These are phyloP conservation scores for Salisapilia sapeloensis DNA, from an alignment of 352 stramenopile genomes.

Conservation along the genomic window DNA sequence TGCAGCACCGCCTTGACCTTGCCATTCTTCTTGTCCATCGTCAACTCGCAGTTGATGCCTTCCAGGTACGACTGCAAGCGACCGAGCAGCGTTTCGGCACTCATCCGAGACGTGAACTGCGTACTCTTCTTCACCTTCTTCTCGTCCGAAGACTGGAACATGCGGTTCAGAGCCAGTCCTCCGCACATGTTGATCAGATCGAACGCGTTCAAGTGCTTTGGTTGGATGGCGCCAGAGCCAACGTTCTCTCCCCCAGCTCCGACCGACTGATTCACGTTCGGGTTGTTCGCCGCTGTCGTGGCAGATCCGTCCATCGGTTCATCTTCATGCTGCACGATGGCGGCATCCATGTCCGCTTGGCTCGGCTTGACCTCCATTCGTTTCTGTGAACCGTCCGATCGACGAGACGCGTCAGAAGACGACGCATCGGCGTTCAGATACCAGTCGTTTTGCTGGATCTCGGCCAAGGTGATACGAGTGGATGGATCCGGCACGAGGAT, in stretches of 20 bases:
- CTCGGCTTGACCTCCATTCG: conserved; percentile 66
- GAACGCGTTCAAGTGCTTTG: conserved; percentile 86
- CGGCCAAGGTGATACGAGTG: conserved; percentile 64
- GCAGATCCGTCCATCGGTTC: no score
- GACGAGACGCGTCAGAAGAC: conserved; percentile 4
- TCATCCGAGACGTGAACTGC: conserved; percentile 76
- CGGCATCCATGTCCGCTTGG: conserved; percentile 64
- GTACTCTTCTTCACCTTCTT: conserved; percentile 74
- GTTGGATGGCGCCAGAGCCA: conserved; percentile 8
- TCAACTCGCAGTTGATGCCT: conserved; percentile 64
- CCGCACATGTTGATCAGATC: conserved; percentile 88
- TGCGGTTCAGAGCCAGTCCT: conserved; percentile 80
- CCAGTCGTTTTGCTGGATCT: conserved; percentile 88
- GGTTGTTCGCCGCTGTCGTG: no score
- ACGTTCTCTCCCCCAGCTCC: neutral
- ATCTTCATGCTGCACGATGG: conserved; percentile 69
- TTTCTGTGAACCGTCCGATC: conserved; percentile 5
- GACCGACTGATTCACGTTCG: no score
- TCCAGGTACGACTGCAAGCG: conserved; percentile 62
- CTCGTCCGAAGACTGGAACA: conserved; percentile 80
- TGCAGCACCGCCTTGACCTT: conserved; percentile 78
- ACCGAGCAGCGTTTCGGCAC: conserved; percentile 56
- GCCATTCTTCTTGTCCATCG: conserved; percentile 41
- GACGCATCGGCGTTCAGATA: conserved; percentile 40
- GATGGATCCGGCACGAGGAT: conserved; percentile 89